Base-by-base conservation (phyloP, 78 protist species). In the Chrysochromulina tobinii region DNA sequence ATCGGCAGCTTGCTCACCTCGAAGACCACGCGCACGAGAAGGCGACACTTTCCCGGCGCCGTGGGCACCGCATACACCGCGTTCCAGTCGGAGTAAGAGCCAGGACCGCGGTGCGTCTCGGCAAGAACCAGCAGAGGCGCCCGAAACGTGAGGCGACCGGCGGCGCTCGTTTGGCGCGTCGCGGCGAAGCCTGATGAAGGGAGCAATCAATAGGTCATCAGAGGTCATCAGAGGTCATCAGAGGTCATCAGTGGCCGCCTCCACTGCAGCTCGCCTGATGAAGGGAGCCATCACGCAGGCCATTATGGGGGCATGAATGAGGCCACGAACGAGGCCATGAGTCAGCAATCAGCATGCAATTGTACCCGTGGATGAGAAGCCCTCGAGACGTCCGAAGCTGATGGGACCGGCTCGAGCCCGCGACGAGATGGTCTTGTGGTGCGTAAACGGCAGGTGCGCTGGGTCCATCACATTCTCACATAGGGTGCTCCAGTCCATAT, bases 41-140 rank as follows among this genome's bases (percentile, higher is more conserved):
- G 27, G 38, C 88, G 61, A 57, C 72, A 83, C 21, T 48, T 50
- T 1, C 68, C 88, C 21, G 88, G 88, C 21, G 53, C 48, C 23
- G 20, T 48, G 48, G 88, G 88, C 17, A 83, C 88, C 5, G 88
- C 88, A 21, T 58, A 83, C 21, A 83, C 88, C 15, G 58, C 88
- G 88, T 83, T 83, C 69, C 68, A 83, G 88, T 83, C 88, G 21
- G 68, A 58, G 68, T 21, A 83, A 8, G 88, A 55, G 23, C 8
- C 18, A 1, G 61, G 61, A 38, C 38, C 38, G 11, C 88, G 88
- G 20, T 55, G 23, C 72, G 88, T 83, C 57, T 7, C 12, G 8
- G 88, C 0, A 17, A 83, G 48, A 21, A 83, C 88, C 11, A 25
- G 84, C n/a, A 14, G 15, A 53, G 54, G 50, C 54, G 50, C 54